Percentiles rank a stretch among this genome's conserved stretches.
phyloP scores from a whole-genome alignment of 1,284 basidiomycete genomes.

The Apiotrichum siamense region DNA sequence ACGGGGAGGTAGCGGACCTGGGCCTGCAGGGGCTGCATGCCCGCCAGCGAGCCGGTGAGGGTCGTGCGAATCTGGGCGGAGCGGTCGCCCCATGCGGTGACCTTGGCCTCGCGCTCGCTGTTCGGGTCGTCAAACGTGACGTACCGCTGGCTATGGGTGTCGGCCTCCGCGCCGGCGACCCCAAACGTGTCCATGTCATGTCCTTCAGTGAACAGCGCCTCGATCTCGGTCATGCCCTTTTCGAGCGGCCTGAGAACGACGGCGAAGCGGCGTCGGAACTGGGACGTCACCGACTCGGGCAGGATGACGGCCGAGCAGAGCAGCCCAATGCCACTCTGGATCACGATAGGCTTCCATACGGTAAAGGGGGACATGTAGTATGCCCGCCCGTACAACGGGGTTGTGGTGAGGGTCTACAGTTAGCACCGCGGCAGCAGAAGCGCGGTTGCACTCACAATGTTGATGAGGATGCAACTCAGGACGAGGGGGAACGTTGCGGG shows the following conservation, averaged over 20 bases:
- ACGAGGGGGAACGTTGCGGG: conserved; percentile 44
- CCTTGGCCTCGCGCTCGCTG: conserved; percentile 7
- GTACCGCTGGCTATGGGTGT: background rate
- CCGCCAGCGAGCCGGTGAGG: conserved; percentile 31
- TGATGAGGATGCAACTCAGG: conserved; percentile 40
- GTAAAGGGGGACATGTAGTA: conserved; percentile 33
- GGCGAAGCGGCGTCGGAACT: conserved; percentile 37
- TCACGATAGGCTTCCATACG: conserved; percentile 43
- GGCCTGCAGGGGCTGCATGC: conserved; percentile 35
- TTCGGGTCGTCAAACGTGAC: conserved; percentile 2
- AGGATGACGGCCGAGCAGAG: conserved; percentile 38
- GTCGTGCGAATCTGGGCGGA: conserved; percentile 30
- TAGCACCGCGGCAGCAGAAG: background rate
- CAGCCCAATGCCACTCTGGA: conserved; percentile 37
- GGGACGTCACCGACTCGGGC: conserved; percentile 41
- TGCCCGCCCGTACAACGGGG: conserved; percentile 29
- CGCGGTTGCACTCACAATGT: conserved; percentile 23
- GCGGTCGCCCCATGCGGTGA: conserved; percentile 33
- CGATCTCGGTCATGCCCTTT: conserved; percentile 26
- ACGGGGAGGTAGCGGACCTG: conserved; percentile 40
- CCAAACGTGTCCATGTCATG: conserved; percentile 2
- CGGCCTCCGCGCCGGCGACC: background rate
- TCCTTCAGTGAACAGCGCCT: conserved; percentile 27
- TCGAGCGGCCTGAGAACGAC: conserved; percentile 34
- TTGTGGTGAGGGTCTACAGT: conserved; percentile 33